Evolutionary conservation across 2,329 filamentous ascomycete species (phyloP).

Genomic region (Neocucurbitaria cava): DNA sequence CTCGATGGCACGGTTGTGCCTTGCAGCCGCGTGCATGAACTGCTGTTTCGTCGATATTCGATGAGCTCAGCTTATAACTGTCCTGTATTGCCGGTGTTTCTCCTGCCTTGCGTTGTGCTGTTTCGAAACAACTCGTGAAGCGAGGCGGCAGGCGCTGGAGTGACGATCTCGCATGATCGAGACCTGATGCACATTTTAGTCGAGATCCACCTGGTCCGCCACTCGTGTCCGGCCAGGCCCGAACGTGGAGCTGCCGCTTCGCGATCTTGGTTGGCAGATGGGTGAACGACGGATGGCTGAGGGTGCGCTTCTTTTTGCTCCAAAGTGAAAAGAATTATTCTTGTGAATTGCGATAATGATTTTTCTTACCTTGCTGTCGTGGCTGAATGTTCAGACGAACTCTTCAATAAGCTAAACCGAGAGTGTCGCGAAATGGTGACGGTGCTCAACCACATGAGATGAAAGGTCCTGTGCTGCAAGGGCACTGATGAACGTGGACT

Average conservation of each 20-base stretch:
- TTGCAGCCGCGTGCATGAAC: conserved; percentile 18
- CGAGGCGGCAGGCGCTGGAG: conserved; percentile 2
- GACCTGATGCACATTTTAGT: conserved; percentile 5
- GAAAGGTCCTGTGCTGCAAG: conserved; percentile 16
- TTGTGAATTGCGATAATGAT: not conserved
- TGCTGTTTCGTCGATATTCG: conserved; percentile 3
- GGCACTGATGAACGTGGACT: conserved; percentile 8
- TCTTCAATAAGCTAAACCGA: not conserved
- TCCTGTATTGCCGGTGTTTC: not conserved
- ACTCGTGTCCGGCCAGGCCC: conserved; percentile 7
- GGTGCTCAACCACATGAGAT: conserved; percentile 16
- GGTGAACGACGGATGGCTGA: not conserved
- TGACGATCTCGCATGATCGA: conserved; percentile 18
- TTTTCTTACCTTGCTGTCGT: not conserved
- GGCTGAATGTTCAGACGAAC: not conserved
- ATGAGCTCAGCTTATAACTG: conserved; percentile 2
- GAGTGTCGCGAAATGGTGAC: conserved; percentile 5
- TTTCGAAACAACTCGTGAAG: conserved; percentile 18
- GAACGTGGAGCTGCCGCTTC: conserved; percentile 20
- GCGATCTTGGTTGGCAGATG: not conserved
- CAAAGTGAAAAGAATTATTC: not conserved
- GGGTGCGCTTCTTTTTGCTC: not conserved
- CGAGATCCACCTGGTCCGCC: conserved; percentile 11
- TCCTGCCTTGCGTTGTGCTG: conserved; percentile 7
- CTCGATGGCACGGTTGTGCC: conserved; percentile 10